Percentiles rank a stretch among this genome's conserved stretches.
Conservation (phyloP, 805 yeast genomes). For the Nakazawaea ishiwadae region DNA sequence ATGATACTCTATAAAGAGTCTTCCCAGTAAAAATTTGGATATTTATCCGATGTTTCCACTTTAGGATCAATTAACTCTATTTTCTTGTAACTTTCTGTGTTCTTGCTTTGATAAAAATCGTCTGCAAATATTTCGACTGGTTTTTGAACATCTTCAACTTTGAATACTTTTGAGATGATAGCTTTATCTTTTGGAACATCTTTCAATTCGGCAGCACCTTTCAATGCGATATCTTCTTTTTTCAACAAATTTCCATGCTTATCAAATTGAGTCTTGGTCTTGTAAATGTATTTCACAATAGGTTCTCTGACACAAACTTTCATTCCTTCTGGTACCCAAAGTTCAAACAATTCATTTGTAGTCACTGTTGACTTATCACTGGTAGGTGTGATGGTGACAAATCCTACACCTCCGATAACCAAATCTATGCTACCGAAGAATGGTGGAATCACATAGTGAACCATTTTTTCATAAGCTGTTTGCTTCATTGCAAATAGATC, state of each 20-base stretch:
- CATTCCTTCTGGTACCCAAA: slow-evolving; percentile 53
- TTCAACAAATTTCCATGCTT: slow-evolving; percentile 15
- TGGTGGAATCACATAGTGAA: slow-evolving; percentile 60
- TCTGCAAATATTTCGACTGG: slow-evolving; percentile 16
- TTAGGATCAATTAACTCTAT: slow-evolving; percentile 8
- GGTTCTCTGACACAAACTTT: slow-evolving; percentile 43
- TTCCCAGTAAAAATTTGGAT: slow-evolving; percentile 23
- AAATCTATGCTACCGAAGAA: slow-evolving; percentile 64
- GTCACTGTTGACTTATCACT: slow-evolving; percentile 27
- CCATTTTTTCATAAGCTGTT: slow-evolving; percentile 26
- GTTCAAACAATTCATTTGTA: slow-evolving; percentile 33
- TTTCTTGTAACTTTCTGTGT: slow-evolving; percentile 1
- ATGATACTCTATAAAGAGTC: not conserved
- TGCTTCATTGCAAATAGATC: slow-evolving; percentile 17
- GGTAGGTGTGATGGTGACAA: slow-evolving; percentile 54
- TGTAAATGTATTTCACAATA: slow-evolving; percentile 24
- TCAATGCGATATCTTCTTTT: slow-evolving; percentile 14
- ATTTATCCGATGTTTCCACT: slow-evolving; percentile 16
- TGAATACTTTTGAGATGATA: slow-evolving; percentile 19
- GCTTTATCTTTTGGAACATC: slow-evolving; percentile 17
- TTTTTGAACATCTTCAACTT: slow-evolving; percentile 15
- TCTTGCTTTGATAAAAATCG: slow-evolving; percentile 13
- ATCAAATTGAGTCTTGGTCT: slow-evolving; percentile 15
- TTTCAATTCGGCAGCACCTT: slow-evolving; percentile 12
- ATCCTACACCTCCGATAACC: slow-evolving; percentile 63